These are phyloP conservation scores for Hypoxylon sp. DNA, from an alignment of 2,329 filamentous ascomycete genomes.

Conservation along the genomic window DNA sequence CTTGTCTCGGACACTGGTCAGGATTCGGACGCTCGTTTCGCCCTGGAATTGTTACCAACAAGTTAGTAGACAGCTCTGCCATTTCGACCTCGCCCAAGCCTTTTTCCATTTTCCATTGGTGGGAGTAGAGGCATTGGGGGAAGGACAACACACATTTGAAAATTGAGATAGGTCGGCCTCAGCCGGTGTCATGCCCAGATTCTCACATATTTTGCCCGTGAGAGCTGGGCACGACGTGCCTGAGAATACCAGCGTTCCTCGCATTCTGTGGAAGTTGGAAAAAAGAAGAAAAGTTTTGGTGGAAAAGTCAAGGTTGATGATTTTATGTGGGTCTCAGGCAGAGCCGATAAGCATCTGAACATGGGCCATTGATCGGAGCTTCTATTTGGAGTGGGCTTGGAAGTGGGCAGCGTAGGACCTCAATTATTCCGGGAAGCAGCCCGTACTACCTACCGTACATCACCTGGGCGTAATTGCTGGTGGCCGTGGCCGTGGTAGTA, in stretches of 20 bases:
- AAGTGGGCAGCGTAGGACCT: slow-evolving; percentile 1
- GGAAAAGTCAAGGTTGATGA: slow-evolving; percentile 40
- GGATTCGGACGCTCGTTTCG: slow-evolving; percentile 78
- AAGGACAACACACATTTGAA: slow-evolving; percentile 71
- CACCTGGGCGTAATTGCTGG: background rate
- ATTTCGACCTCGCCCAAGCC: slow-evolving; percentile 39
- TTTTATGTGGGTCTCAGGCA: slow-evolving; percentile 44
- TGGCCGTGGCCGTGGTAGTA: background rate
- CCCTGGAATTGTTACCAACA: slow-evolving; percentile 63
- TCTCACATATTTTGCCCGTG: slow-evolving; percentile 76
- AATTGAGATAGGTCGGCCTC: slow-evolving; percentile 77
- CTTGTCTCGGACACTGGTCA: slow-evolving; percentile 90
- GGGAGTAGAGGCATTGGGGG: slow-evolving; percentile 27
- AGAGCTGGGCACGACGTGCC: slow-evolving; percentile 77
- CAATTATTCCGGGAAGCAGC: slow-evolving; percentile 21
- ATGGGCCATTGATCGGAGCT: slow-evolving; percentile 26
- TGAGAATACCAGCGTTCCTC: slow-evolving; percentile 77
- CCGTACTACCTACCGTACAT: slow-evolving; percentile 10
- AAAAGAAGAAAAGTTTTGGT: slow-evolving; percentile 52
- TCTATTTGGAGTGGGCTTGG: background rate
- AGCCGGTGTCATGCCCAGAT: slow-evolving; percentile 75
- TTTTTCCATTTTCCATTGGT: slow-evolving; percentile 30
- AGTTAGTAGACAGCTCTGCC: slow-evolving; percentile 43
- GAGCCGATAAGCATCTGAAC: slow-evolving; percentile 26
- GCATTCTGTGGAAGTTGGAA: slow-evolving; percentile 62